Conservation (phyloP, 805 yeast genomes). For the Metschnikowia cubensis region DNA sequence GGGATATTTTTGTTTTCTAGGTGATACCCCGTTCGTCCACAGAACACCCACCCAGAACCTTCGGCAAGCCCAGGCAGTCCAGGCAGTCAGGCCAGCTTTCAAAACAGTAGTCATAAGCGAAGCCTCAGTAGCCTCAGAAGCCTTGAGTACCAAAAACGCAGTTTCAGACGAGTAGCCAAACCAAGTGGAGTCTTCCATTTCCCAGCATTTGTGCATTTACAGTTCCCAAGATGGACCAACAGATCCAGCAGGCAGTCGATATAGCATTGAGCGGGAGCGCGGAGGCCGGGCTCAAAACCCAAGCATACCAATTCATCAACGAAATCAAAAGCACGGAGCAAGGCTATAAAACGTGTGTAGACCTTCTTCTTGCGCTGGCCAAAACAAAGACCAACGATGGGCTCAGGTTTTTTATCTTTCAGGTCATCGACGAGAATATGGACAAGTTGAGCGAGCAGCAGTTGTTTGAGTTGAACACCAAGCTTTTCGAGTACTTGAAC, state of each 20-base stretch:
- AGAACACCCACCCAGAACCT: too few species aligned
- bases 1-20: not conserved
- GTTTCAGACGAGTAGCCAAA: too few species aligned
- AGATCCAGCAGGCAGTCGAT: conserved; percentile 84
- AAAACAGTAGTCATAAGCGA: too few species aligned
- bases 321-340: conserved; percentile 51
- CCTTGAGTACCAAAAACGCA: too few species aligned
- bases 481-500: conserved; percentile 45
- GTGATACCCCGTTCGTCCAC: too few species aligned
- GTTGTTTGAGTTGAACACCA: conserved; percentile 42
- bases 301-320: conserved; percentile 50
- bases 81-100: too few species aligned
- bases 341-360: conserved; percentile 54
- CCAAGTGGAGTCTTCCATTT: too few species aligned
- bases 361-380: conserved; percentile 32
- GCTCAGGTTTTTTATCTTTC: conserved; percentile 63
- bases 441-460: conserved; percentile 44
- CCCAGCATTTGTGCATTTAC: not conserved
- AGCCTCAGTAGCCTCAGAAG: too few species aligned
- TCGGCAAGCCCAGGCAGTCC: too few species aligned
- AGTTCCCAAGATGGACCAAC: conserved; percentile 37
- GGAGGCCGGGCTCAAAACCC: conserved; percentile 45
- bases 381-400: conserved; percentile 41
- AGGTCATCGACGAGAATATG: conserved; percentile 60
- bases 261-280: conserved; percentile 72